Evolutionary conservation across 2,329 filamentous ascomycete genomes (phyloP), one percentile per base, ranked within the genome.

Genomic region (Achaetomium macrosporum): DNA sequence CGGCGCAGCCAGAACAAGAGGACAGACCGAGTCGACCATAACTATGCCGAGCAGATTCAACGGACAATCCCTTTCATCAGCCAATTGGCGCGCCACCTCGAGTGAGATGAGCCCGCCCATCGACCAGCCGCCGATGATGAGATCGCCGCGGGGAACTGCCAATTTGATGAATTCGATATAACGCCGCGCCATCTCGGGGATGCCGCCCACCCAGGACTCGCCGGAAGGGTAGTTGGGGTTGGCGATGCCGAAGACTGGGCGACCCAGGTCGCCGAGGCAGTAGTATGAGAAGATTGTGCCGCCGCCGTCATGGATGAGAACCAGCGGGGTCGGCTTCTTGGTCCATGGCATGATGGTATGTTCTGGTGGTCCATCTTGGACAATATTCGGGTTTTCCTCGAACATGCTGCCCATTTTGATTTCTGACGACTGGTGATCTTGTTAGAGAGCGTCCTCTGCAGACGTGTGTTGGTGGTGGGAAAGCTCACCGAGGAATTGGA

Each of bases 251-350:
- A 76, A 81, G 36, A 81, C 65, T 16, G 69, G 65, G 5, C 81
- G 76, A 33, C 67, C 65, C 19, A 83, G 68, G 1, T 69, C 61
- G 16, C 74, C 71, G 4, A 84, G 69, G 56, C 75, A 76, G 65
- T 79, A 73, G 63, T 83, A 83, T 58, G 72, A 73, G 61, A 79
- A 82, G 2, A 74, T 76, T 2, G 80, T 83, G 61, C 81, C 81
- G 58, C 81, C 79, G 57, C 81, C 81, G 56, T 84, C 81, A 65
- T 84, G 81, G 37, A 83, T 68, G 41, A 84, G 71, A 53, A 84
- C 68, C 43, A 81, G 67, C 2, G 80, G 79, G n/a, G 69, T 69
- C 7, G 47, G 46, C 5, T 20, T 40, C 15, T 43, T 43, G 1
- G 50, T 3, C 7, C 13, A 8, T n/a, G n/a, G 43, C 51, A 47